Evolutionary conservation across 495 filamentous ascomycete species (phyloP), one percentile per base, ranked within the genome.

Genomic region (Penicillium cataractarum): DNA sequence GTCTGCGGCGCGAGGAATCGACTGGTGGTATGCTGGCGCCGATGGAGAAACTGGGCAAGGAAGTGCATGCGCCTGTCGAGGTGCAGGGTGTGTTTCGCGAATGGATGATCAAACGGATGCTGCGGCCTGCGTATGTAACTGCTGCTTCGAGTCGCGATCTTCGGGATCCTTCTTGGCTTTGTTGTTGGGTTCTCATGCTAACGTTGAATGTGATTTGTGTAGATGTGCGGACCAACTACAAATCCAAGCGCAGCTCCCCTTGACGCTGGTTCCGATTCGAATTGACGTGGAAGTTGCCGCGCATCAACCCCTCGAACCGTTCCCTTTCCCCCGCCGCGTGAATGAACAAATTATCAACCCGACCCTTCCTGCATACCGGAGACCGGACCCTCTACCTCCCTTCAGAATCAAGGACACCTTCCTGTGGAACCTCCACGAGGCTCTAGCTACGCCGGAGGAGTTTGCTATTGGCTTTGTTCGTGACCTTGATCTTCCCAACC

Each of bases 401-500:
- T 97, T 89, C 73, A 84, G 94, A 50, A 82, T 99, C 35, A 92
- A 96, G 74, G 95, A 99, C 65, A 90, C 88, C 27, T 97, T 99
- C 70, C 76, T 98, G 26, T 99, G 95, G 95, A 99, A 99, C 71
- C 82, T 99, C 10, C 93, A 98, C 75, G 95, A 99, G 78, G 90
- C 91, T 2, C 78, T 97, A 32, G 90, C 93, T 12, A 99, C 95
- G 0, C 96, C 95, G 4, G 95, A 99, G 71, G 89, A 94, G 65
- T 99, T 98, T 75, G 96, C 95, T 5, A 83, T 88, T 58, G 84
- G 82, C n/a, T 89, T 97, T 62, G 92, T 96, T 32, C 91, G 96
- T 64, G 95, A 99, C 72, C 84, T 98, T 52, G 96, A 99, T 70
- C 87, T 99, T 44, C 94, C 96, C 8, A 87, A 90, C 51, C 81